Evolutionary conservation across 2,329 filamentous ascomycete species (phyloP).

Genomic region (Capronia americana): DNA sequence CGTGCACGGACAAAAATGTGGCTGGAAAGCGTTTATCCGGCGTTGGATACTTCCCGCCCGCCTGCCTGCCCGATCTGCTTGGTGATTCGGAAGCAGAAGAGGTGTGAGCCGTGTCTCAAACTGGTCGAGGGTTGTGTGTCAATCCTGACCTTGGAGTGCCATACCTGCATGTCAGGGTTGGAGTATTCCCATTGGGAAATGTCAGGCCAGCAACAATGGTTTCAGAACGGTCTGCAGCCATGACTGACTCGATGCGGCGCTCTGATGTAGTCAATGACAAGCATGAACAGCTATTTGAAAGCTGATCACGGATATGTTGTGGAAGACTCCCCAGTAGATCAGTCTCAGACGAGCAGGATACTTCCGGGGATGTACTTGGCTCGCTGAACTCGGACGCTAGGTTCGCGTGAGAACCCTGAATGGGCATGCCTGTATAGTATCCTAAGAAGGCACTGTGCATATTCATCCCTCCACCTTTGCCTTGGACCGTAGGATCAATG

Average conservation of each 20-base stretch:
- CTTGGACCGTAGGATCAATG: slow-evolving; percentile 14
- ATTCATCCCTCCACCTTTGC: slow-evolving; percentile 5
- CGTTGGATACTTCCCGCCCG: neutral
- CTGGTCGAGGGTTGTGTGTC: neutral
- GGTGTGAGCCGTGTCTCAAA: slow-evolving; percentile 15
- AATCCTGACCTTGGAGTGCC: neutral
- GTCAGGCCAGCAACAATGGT: slow-evolving; percentile 9
- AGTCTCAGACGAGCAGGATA: neutral
- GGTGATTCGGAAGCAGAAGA: neutral
- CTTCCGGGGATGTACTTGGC: neutral
- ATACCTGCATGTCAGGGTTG: neutral
- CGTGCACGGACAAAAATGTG: neutral
- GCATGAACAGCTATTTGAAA: slow-evolving; percentile 1
- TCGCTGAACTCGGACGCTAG: neutral
- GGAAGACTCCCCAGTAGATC: neutral
- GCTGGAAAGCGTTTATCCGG: slow-evolving; percentile 20
- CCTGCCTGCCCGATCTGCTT: neutral
- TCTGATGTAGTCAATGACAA: neutral
- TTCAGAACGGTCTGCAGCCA: slow-evolving; percentile 1
- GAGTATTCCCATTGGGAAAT: slow-evolving; percentile 4
- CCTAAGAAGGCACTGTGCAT: neutral
- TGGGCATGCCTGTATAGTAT: slow-evolving; percentile 7
- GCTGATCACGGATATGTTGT: neutral
- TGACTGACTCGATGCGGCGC: neutral
- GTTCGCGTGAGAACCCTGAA: neutral